Percentiles rank a stretch among this genome's conserved stretches.
Conservation (phyloP, 345 rosid genomes). For the Arabis hirsuta region DNA sequence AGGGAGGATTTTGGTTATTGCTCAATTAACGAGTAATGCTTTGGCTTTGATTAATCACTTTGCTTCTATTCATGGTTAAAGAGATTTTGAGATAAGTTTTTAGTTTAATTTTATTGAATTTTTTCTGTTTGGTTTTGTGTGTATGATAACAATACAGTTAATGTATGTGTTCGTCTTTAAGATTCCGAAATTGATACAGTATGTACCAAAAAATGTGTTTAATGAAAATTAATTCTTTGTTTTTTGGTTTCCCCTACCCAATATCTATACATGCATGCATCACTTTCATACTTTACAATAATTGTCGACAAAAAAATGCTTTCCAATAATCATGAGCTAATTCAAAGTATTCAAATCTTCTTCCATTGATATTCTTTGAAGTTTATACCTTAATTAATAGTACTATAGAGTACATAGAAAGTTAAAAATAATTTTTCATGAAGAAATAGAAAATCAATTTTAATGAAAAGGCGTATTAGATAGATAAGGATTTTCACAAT, state of each 20-base stretch:
- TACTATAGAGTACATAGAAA: neutral
- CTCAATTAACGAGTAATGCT: conserved; percentile 77
- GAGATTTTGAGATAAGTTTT: neutral
- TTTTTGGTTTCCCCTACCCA: neutral
- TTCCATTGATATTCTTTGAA: conserved; percentile 1
- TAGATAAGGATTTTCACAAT: too few species aligned
- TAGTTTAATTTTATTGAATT: neutral
- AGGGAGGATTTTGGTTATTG: conserved; percentile 47
- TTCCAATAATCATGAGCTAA: neutral
- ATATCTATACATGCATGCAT: conserved; percentile 10
- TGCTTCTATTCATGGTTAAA: conserved; percentile 56
- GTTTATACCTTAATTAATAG: conserved; percentile 5
- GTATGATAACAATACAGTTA: conserved; percentile 11
- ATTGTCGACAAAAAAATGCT: neutral
- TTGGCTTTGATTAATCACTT: conserved; percentile 70
- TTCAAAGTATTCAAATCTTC: neutral
- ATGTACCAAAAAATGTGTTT: conserved; percentile 19
- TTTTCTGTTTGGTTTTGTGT: conserved; percentile 6
- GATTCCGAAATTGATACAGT: conserved; percentile 8
- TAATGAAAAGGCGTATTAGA: neutral
- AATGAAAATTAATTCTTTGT: neutral
- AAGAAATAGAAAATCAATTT: too few species aligned
- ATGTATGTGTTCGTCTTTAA: conserved; percentile 13
- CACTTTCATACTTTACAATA: conserved; percentile 26
- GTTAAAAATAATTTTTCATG: neutral